phyloP scores from a whole-genome alignment of 148 eudicot species.

The Nyssa sinensis region DNA sequence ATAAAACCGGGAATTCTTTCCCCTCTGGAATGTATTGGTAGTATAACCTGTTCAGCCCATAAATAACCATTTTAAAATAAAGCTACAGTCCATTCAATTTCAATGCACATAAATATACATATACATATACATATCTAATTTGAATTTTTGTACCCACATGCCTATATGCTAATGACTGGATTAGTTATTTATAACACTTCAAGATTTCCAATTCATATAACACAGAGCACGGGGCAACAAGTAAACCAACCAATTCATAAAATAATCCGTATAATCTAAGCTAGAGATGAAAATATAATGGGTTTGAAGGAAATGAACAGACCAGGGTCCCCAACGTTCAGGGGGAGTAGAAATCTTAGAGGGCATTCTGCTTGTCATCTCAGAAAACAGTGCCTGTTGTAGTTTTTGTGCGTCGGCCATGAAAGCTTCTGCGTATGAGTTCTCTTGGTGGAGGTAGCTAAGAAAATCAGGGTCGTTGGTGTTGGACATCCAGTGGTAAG shows the following conservation, averaged over 20 bases:
- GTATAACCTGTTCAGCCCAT: slow-evolving; percentile 60
- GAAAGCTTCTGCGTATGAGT: slow-evolving; percentile 62
- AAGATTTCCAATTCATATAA: background rate
- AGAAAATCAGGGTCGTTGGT: slow-evolving; percentile 73
- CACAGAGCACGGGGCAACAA: background rate
- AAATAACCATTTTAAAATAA: slow-evolving; percentile 6
- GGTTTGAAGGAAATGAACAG: slow-evolving; percentile 17
- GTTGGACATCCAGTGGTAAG: slow-evolving; percentile 93
- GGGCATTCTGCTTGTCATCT: slow-evolving; percentile 65
- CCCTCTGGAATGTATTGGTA: slow-evolving; percentile 89
- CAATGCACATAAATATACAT: background rate
- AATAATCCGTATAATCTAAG: too few relatives aligned
- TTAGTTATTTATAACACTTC: background rate
- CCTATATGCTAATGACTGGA: background rate
- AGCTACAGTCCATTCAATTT: background rate
- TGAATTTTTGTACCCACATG: background rate
- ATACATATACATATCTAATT: background rate
- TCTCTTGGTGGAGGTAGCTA: slow-evolving; percentile 52
- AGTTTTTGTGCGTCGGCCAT: slow-evolving; percentile 55
- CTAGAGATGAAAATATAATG: background rate
- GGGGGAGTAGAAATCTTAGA: slow-evolving; percentile 61
- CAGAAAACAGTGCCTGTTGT: slow-evolving; percentile 50
- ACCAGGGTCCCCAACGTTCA: slow-evolving; percentile 87
- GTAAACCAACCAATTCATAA: too few relatives aligned
- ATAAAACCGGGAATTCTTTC: slow-evolving; percentile 86